Evolutionary conservation across 179 eudicot species (phyloP).

Genomic region (Heliamphora pulchella): DNA sequence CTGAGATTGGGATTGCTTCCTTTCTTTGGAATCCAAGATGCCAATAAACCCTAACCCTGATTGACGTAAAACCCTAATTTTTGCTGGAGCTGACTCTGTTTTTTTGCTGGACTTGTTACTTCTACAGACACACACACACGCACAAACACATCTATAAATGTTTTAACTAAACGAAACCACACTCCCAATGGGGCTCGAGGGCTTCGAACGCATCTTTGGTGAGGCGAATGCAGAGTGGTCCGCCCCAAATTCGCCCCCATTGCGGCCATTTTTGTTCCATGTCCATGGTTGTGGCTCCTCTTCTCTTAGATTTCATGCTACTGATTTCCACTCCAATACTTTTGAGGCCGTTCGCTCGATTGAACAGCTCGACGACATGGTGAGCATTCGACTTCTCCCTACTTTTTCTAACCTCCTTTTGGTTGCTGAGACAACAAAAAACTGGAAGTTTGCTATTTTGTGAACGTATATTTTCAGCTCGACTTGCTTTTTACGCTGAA

Average conservation of each 20-base stretch:
- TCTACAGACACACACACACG: background rate
- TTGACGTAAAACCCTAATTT: background rate
- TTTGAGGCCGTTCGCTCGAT: slow-evolving; percentile 44
- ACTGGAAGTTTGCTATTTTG: background rate
- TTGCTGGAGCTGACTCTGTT: background rate
- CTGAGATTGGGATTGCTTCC: background rate
- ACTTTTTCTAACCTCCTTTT: background rate
- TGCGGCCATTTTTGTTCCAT: slow-evolving; percentile 39
- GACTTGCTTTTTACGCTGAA: background rate
- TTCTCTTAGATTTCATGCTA: slow-evolving; percentile 35
- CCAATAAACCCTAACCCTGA: background rate
- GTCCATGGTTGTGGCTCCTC: slow-evolving; percentile 35
- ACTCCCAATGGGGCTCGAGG: slow-evolving; percentile 26
- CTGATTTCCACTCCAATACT: slow-evolving; percentile 52
- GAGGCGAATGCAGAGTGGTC: slow-evolving; percentile 46
- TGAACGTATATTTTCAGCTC: background rate
- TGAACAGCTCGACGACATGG: slow-evolving; percentile 69
- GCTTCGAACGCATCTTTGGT: slow-evolving; percentile 47
- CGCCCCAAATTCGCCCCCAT: slow-evolving; percentile 8
- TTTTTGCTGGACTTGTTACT: background rate
- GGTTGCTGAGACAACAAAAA: background rate
- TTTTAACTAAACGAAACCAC: background rate
- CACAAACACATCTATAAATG: background rate
- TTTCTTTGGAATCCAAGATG: background rate
- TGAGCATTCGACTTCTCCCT: slow-evolving; percentile 8